A percentile compares a stretch with the other conserved stretches of the same genome.
phyloP scores from a whole-genome alignment of 192 early-diverging fungal genomes.

The Gamsiella multidivaricata region DNA sequence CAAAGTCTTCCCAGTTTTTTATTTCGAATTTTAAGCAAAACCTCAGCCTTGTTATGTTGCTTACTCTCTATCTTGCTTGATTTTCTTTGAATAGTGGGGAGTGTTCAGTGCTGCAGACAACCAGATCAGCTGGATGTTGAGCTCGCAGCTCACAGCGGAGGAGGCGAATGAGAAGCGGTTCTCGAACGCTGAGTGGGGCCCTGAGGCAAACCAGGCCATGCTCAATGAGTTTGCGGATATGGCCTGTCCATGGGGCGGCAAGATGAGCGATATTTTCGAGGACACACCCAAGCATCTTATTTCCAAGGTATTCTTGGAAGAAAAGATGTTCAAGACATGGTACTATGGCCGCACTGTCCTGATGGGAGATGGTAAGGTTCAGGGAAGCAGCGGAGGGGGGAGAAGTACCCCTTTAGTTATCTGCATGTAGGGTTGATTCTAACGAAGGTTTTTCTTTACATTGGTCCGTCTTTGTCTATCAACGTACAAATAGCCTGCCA shows the following conservation, averaged over 20 bases:
- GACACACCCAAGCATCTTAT: constrained; percentile 17
- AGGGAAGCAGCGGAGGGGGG: neutral
- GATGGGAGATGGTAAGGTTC: constrained; percentile 15
- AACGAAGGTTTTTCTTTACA: neutral
- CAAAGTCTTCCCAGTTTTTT: neutral
- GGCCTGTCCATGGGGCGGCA: constrained; percentile 9
- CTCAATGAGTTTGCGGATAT: constrained; percentile 1
- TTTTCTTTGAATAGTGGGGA: constrained; percentile 14
- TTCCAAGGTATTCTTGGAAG: constrained; percentile 23
- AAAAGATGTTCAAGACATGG: constrained; percentile 21
- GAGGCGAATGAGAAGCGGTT: constrained; percentile 10
- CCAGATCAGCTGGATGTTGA: constrained; percentile 24
- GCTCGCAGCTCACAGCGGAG: neutral
- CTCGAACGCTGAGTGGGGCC: constrained; percentile 26
- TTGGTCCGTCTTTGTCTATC: no score
- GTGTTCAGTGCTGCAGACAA: constrained; percentile 7
- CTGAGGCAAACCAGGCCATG: constrained; percentile 11
- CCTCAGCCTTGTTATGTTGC: no score
- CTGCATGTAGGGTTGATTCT: neutral
- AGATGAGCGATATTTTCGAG: constrained; percentile 7
- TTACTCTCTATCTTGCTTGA: neutral
- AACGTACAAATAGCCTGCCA: no score
- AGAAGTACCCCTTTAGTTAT: neutral
- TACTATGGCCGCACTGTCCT: constrained; percentile 9
- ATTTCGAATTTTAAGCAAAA: no score